phyloP scores from a whole-genome alignment of 805 yeast genomes.

The Hanseniaspora jakobsenii region DNA sequence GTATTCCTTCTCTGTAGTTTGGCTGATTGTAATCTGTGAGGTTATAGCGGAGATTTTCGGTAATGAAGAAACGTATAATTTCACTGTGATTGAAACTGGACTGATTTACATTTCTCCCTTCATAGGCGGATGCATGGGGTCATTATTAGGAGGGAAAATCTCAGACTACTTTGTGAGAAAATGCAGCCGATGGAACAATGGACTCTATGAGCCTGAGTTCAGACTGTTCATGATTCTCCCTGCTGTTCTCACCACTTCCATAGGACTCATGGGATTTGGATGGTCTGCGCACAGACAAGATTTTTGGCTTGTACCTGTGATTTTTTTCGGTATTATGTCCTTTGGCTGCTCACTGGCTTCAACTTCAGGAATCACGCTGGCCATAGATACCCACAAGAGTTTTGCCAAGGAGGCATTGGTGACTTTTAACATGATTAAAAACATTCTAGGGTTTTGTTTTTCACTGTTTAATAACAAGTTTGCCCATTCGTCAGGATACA shows the following conservation, averaged over 20 bases:
- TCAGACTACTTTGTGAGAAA: conserved; percentile 39
- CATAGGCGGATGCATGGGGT: conserved; percentile 46
- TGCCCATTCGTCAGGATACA: conserved; percentile 32
- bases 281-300: conserved; percentile 41
- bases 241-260: conserved; percentile 32
- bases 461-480: conserved; percentile 45
- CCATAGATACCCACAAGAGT: conserved; percentile 45
- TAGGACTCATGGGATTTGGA: conserved; percentile 49
- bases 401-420: conserved; percentile 51
- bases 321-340: conserved; percentile 44
- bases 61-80: conserved; percentile 30
- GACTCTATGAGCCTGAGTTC: conserved; percentile 53
- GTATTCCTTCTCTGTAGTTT: conserved; percentile 47
- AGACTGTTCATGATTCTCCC: conserved; percentile 30
- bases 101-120: conserved; percentile 45
- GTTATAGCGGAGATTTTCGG: conserved; percentile 41
- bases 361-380: conserved; percentile 48
- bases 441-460: conserved; percentile 43
- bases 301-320: conserved; percentile 45
- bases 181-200: conserved; percentile 37
- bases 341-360: conserved; percentile 53
- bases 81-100: conserved; percentile 37
- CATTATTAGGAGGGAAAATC: conserved; percentile 39
- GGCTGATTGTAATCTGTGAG: conserved; percentile 53
- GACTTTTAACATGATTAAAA: conserved; percentile 43